Conservation (phyloP, 345 rosid species). For the Theobroma cacao region DNA sequence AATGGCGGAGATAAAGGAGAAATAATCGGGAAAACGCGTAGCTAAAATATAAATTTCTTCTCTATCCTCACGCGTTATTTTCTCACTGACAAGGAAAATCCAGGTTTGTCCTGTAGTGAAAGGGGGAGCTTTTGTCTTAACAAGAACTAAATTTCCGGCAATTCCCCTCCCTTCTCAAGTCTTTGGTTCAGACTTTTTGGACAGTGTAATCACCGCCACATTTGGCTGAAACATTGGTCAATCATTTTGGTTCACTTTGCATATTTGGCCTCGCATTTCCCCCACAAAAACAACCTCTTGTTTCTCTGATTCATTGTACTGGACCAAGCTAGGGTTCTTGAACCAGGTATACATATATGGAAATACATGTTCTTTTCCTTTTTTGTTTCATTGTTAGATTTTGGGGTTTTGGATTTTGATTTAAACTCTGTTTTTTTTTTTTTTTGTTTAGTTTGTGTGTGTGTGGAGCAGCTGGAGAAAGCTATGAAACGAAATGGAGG, state of each 20-base stretch:
- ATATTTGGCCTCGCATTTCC: neutral
- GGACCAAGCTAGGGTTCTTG: neutral
- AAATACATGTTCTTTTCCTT: neutral
- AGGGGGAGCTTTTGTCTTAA: neutral
- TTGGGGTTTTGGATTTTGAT: neutral
- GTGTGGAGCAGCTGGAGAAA: neutral
- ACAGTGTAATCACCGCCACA: conserved; percentile 28
- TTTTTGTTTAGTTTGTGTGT: no score
- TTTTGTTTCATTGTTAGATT: neutral
- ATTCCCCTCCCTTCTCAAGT: neutral
- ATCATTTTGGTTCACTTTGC: conserved; percentile 11
- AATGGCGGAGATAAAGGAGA: conserved; percentile 10
- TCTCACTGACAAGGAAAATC: neutral
- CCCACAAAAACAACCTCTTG: neutral
- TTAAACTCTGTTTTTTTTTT: neutral
- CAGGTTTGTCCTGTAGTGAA: neutral
- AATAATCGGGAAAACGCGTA: conserved; percentile 3
- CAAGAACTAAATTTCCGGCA: conserved; percentile 1
- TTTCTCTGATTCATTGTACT: conserved; percentile 10
- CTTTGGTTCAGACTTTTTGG: conserved; percentile 2
- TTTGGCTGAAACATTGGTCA: neutral
- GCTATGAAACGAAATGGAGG: conserved; percentile 17
- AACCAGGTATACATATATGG: conserved; percentile 11
- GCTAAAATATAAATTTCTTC: neutral
- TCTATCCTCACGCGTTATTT: neutral